phyloP scores from a whole-genome alignment of 2,329 filamentous ascomycete genomes.

The Nemania sp. region DNA sequence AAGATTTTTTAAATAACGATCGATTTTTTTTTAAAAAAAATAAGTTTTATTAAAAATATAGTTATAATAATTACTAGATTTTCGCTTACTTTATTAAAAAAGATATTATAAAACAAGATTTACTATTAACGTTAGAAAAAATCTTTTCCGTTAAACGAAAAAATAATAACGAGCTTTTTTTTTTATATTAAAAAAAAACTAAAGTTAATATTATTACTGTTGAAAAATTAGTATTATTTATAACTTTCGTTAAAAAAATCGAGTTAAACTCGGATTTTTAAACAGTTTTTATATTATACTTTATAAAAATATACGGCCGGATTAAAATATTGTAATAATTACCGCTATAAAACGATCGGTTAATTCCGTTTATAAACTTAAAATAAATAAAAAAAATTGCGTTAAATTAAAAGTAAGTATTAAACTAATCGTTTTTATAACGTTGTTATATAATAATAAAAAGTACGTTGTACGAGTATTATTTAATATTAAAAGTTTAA shows the following conservation, averaged over 20 bases:
- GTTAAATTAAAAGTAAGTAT: neutral
- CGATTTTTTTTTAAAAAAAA: too few species aligned
- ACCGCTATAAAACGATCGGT: neutral
- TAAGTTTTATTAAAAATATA: too few species aligned
- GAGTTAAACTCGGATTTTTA: neutral
- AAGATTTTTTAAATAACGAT: too few species aligned
- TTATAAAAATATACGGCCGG: neutral
- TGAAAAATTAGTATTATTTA: neutral
- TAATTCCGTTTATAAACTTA: too few species aligned
- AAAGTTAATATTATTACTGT: neutral
- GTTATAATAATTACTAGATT: too few species aligned
- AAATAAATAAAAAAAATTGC: neutral
- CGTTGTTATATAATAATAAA: slow-evolving; percentile 2
- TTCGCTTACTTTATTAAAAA: too few species aligned
- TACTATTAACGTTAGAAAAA: neutral
- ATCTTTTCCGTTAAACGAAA: neutral
- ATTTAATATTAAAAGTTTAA: too few species aligned
- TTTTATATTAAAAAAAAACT: too few species aligned
- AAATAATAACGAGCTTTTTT: too few species aligned
- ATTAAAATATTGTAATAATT: neutral
- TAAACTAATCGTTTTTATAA: neutral
- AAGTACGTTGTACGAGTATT: too few species aligned
- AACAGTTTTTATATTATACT: neutral
- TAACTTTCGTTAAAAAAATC: neutral
- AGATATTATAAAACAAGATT: too few species aligned